phyloP scores from a whole-genome alignment of 768 basidiomycete genomes.

The Rossbeevera mucosa region DNA sequence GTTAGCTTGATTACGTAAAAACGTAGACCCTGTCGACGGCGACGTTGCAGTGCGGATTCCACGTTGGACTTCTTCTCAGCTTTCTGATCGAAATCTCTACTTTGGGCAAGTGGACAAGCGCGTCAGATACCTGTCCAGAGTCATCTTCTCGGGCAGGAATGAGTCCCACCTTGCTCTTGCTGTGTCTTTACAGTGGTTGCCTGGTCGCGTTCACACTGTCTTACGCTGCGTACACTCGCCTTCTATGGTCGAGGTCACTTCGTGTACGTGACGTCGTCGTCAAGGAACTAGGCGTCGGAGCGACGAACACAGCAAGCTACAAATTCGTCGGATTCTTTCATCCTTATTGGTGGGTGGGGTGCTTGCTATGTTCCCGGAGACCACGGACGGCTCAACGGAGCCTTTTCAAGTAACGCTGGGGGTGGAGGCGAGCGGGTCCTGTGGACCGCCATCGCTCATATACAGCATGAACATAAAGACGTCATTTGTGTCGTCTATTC shows the following conservation, averaged over 20 bases:
- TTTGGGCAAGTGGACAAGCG: background rate
- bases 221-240: constrained; percentile 24
- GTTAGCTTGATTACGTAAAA: constrained; percentile 16
- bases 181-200: constrained; percentile 8
- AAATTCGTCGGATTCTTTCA: constrained; percentile 84
- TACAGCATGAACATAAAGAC: constrained; percentile 64
- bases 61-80: background rate
- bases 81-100: background rate
- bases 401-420: constrained; percentile 74
- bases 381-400: constrained; percentile 31
- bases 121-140: background rate
- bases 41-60: background rate
- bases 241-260: constrained; percentile 19
- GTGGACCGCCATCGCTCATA: constrained; percentile 80
- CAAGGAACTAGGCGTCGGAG: constrained; percentile 10
- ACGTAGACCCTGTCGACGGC: background rate
- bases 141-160: constrained; percentile 4
- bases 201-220: constrained; percentile 11
- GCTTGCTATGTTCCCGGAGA: background rate
- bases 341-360: constrained; percentile 78
- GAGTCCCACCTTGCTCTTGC: constrained; percentile 11
- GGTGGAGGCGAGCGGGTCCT: constrained; percentile 96
- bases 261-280: constrained; percentile 20
- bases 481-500: constrained; percentile 80
- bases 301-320: background rate